Conservation (phyloP, 2,329 filamentous ascomycete species). For the Pseudocercospora ulei region DNA sequence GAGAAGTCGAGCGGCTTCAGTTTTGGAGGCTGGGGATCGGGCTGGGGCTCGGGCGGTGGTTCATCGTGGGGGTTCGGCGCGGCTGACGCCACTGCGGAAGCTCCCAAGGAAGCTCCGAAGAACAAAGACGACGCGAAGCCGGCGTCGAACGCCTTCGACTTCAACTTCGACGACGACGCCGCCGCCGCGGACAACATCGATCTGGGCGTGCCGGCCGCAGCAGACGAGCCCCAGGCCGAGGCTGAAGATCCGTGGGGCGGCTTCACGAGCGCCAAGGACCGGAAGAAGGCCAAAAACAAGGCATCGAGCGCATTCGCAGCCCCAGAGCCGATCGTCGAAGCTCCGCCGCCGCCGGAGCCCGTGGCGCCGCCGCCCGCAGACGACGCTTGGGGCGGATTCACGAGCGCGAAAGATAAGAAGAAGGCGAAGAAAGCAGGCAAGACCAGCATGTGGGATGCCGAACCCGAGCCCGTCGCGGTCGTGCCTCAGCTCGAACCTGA, state of each 20-base stretch:
- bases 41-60: conserved; percentile 28
- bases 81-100: conserved; percentile 22
- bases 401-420: conserved; percentile 33
- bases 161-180: conserved; percentile 26
- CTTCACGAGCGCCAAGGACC: conserved; percentile 29
- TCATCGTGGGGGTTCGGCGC: conserved; percentile 33
- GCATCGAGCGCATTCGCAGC: conserved; percentile 18
- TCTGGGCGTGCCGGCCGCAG: conserved; percentile 20
- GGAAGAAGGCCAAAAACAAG: conserved; percentile 30
- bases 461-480: conserved; percentile 32
- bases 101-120: conserved; percentile 22
- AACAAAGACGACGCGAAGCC: conserved; percentile 34
- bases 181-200: conserved; percentile 16
- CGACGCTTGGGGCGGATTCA: conserved; percentile 32
- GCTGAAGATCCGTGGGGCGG: conserved; percentile 26
- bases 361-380: conserved; percentile 29
- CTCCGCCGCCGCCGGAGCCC: conserved; percentile 22
- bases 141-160: conserved; percentile 33
- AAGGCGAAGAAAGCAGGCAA: conserved; percentile 41
- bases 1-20: conserved; percentile 31
- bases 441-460: conserved; percentile 30
- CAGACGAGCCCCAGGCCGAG: conserved; percentile 21
- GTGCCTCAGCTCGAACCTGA: conserved; percentile 37
- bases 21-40: conserved; percentile 32
- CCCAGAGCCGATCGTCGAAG: conserved; percentile 25